These are phyloP conservation scores for Termitomyces sp. DNA, from an alignment of 768 basidiomycete species.

Conservation along the genomic window DNA sequence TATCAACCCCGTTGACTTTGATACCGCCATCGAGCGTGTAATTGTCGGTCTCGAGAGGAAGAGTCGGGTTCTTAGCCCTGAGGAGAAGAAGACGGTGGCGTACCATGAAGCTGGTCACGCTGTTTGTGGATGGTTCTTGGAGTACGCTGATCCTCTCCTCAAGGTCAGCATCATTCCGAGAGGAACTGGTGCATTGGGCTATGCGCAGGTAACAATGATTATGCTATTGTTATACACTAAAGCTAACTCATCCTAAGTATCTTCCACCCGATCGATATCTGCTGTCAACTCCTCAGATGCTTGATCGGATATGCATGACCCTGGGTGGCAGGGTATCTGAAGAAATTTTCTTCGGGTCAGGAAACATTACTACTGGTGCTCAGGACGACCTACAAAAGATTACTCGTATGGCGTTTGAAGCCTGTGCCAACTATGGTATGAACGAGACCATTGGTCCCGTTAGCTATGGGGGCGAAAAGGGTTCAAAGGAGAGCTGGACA, in stretches of 20 bases:
- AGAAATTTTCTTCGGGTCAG: slow-evolving; percentile 92
- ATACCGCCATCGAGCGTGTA: slow-evolving; percentile 96
- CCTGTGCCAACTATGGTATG: slow-evolving; percentile 96
- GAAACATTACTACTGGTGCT: slow-evolving; percentile 95
- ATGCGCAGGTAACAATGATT: slow-evolving; percentile 69
- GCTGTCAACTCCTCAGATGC: slow-evolving; percentile 90
- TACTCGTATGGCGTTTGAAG: slow-evolving; percentile 95
- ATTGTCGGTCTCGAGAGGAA: slow-evolving; percentile 97
- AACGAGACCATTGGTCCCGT: slow-evolving; percentile 92
- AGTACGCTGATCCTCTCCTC: slow-evolving; percentile 93
- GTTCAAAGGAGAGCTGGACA: slow-evolving; percentile 82
- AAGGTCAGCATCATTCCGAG: slow-evolving; percentile 99
- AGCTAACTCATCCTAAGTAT: slow-evolving; percentile 45
- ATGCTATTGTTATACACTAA: slow-evolving; percentile 8
- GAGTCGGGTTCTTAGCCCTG: slow-evolving; percentile 84
- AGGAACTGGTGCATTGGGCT: slow-evolving; percentile 92
- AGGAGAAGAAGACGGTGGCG: slow-evolving; percentile 98
- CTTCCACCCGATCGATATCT: slow-evolving; percentile 95
- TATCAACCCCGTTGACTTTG: slow-evolving; percentile 84
- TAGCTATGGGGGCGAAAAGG: slow-evolving; percentile 88
- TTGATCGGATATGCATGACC: slow-evolving; percentile 97
- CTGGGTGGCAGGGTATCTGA: slow-evolving; percentile 96
- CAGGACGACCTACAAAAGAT: slow-evolving; percentile 99
- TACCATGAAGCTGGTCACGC: slow-evolving; percentile 99
- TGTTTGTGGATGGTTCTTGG: slow-evolving; percentile 96